Conservation (phyloP, 805 yeast genomes). For the Saccharomyces kudriavzevii region DNA sequence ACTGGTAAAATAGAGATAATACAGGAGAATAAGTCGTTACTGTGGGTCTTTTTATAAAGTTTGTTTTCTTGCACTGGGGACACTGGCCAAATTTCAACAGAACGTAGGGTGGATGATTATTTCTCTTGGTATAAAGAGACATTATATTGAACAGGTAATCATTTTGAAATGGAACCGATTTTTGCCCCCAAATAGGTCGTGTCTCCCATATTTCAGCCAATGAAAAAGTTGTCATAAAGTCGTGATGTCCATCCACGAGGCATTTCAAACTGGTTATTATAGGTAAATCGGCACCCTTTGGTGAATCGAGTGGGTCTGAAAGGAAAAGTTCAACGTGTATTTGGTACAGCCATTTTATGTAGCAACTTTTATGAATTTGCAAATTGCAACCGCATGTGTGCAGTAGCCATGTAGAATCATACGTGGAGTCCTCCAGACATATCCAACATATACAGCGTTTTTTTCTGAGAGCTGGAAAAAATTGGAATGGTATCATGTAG, state of each 20-base stretch:
- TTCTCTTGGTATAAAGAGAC: not conserved
- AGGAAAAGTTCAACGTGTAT: slow-evolving; percentile 3
- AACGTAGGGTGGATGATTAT: slow-evolving; percentile 9
- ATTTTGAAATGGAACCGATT: not conserved
- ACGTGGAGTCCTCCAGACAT: slow-evolving; percentile 20
- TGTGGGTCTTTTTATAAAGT: slow-evolving; percentile 4
- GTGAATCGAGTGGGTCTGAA: not conserved
- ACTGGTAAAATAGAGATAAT: not conserved
- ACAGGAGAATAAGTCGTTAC: slow-evolving; percentile 1
- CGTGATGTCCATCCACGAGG: not conserved
- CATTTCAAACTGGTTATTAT: not conserved
- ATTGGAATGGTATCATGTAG: not conserved
- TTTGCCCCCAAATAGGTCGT: not conserved
- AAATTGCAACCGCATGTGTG: slow-evolving; percentile 28
- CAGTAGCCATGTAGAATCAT: slow-evolving; percentile 14
- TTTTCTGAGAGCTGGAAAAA: not conserved
- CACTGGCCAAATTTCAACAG: slow-evolving; percentile 9
- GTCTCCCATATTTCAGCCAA: not conserved
- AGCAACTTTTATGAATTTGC: slow-evolving; percentile 25
- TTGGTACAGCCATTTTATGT: slow-evolving; percentile 18
- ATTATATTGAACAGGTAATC: not conserved
- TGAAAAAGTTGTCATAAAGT: not conserved
- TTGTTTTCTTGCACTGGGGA: slow-evolving; percentile 18
- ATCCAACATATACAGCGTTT: slow-evolving; percentile 23
- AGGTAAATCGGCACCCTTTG: not conserved